These are phyloP conservation scores for Ambrosiella xylebori DNA, from an alignment of 2,329 filamentous ascomycete species.

Conservation along the genomic window DNA sequence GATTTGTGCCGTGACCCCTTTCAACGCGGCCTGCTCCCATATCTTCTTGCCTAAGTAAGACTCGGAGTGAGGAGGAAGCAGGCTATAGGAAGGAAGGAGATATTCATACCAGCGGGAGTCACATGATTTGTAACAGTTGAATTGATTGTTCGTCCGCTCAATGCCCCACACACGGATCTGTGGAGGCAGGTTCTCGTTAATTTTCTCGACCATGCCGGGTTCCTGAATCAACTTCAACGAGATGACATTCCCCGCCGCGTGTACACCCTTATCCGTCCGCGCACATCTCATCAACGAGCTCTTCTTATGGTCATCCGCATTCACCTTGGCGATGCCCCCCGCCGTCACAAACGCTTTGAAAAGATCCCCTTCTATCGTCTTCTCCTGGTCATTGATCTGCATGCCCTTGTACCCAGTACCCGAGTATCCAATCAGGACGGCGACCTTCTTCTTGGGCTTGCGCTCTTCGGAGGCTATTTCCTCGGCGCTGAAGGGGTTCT, in stretches of 20 bases:
- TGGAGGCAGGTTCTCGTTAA: slow-evolving; percentile 67
- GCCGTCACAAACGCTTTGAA: slow-evolving; percentile 84
- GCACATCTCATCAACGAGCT: slow-evolving; percentile 87
- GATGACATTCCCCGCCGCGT: slow-evolving; percentile 88
- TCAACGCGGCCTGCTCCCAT: slow-evolving; percentile 58
- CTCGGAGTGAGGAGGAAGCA: slow-evolving; percentile 79
- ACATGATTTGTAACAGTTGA: slow-evolving; percentile 88
- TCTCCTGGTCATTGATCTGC: slow-evolving; percentile 69
- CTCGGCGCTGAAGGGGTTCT: slow-evolving; percentile 45
- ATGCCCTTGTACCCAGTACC: slow-evolving; percentile 95
- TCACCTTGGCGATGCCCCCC: slow-evolving; percentile 88
- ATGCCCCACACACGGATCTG: slow-evolving; percentile 96
- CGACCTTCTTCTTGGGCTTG: slow-evolving; percentile 87
- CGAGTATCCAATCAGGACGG: slow-evolving; percentile 86
- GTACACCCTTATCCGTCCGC: slow-evolving; percentile 91
- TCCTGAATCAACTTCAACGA: slow-evolving; percentile 92
- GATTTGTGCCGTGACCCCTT: slow-evolving; percentile 53
- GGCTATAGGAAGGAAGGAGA: slow-evolving; percentile 79
- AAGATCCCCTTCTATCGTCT: slow-evolving; percentile 90
- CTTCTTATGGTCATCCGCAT: slow-evolving; percentile 92
- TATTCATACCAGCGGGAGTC: slow-evolving; percentile 97
- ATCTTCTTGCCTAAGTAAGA: slow-evolving; percentile 72
- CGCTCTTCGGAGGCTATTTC: slow-evolving; percentile 79
- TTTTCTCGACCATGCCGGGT: slow-evolving; percentile 72
- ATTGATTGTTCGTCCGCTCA: slow-evolving; percentile 71